Base-by-base conservation (phyloP, 1,284 basidiomycete genomes). In the Austroboletus novae-zelandiae region DNA sequence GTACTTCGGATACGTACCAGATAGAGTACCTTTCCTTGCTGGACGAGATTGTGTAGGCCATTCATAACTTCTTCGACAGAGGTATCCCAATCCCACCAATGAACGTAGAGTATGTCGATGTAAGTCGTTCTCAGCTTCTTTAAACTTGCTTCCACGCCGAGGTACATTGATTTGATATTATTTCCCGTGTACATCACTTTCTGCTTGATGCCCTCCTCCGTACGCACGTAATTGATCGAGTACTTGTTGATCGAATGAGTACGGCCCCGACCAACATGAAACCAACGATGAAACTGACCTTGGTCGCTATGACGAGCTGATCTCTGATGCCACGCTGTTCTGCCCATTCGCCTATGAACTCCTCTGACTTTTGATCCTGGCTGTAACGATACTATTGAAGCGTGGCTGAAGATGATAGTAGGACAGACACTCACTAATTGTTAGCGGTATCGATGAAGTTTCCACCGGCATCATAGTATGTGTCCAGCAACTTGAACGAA, bases 341-440 rank as follows among this genome's bases (percentile, higher is more conserved):
- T 50, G 70, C 70, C 77, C 76, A 79, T 54, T 78, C 74, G 15
- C 76, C 76, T 20, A 78, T 66, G 58, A 74, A 70, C 42, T 57
- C 47, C 52, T 78, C 76, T 1, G 68, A 71, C 27, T 68, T 60
- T 32, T 71, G 73, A 46, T 74, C 65, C 45, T 75, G 73, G 55
- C 71, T 70, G 41, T 3, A 45, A 42, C 14, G 17, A 10, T 25
- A 48, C 9, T 49, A 36, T 36, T 17, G 35, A 56, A 42, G 40
- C n/a, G 34, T 36, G 25, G 27, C 9, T 10, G 2, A 31, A 37
- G 9, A 25, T 5, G 9, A 25, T 5, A 23, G 20, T 11, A 20
- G 5, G n/a, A 10, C 4, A 6, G 10, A 37, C 13, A 47, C 60
- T 39, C 44, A 70, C 70, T 71, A 73, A 49, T 55, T 59, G 23